Evolutionary conservation across 2,329 filamentous ascomycete genomes (phyloP).

Genomic region (Talaromyces sp.): DNA sequence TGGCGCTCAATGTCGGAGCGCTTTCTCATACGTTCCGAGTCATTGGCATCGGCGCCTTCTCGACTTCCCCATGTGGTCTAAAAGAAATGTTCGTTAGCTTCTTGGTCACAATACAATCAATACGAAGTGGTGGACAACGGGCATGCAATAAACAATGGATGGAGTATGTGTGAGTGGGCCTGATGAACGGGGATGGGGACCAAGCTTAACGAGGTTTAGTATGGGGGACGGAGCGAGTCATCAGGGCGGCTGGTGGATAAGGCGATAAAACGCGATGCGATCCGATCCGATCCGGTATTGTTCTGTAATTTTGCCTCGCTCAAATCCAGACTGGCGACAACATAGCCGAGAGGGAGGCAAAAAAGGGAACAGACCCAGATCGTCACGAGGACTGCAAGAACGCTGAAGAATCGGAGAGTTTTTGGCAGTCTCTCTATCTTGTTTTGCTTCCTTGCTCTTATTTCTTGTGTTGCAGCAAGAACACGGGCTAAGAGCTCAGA

Average conservation of each 20-base stretch:
- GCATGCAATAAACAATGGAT: background rate
- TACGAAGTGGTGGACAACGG: background rate
- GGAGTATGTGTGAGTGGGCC: background rate
- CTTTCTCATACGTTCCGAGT: constrained; percentile 60
- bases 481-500: background rate
- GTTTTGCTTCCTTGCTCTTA: background rate
- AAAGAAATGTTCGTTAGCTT: constrained; percentile 11
- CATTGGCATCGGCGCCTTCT: constrained; percentile 81
- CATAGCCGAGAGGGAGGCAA: background rate
- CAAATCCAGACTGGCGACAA: background rate
- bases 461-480: background rate
- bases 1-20: constrained; percentile 29
- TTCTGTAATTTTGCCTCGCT: background rate
- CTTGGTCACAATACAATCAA: background rate
- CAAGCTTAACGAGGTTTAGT: background rate
- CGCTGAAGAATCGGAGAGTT: background rate
- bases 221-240: background rate
- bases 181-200: background rate
- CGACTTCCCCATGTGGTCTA: constrained; percentile 95
- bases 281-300: background rate
- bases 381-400: background rate
- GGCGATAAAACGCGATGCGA: background rate
- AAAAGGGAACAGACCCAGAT: background rate
- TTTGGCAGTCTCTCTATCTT: background rate
- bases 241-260: background rate